Evolutionary conservation across 2,329 filamentous ascomycete genomes (phyloP), one percentile per base, ranked within the genome.

Genomic region (Aschersonia sp.): DNA sequence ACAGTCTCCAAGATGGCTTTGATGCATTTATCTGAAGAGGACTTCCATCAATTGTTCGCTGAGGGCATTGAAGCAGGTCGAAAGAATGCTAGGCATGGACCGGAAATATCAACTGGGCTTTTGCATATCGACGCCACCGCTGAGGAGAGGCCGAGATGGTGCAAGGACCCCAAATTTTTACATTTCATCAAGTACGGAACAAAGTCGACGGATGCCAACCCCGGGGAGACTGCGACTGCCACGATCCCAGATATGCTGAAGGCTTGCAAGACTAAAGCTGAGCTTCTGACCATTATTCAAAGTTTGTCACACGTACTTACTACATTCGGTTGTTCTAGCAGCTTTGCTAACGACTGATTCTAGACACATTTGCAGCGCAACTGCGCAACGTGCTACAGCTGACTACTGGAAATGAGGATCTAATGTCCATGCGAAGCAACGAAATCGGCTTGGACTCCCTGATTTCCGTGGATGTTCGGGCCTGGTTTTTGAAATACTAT

Each of bases 31-130:
- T 58, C 59, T 2, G 61, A 64, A 51, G 46, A 47, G 8, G 60
- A 64, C 30, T 40, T 62, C 22, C 55, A 60, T 47, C 50, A 59
- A 41, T 43, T 56, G n/a, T 55, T 64, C 43, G 57, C 57, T 40
- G 59, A 63, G 48, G 56, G 55, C 8, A 56, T 62, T 10, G 6
- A n/a, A 22, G 40, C 40, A 11, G 40, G 40, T 8, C 40, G 6
- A n/a, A 8, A 6, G 6, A n/a, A n/a, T 14, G 9, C 40, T 6
- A 14, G 8, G 8, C 6, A 22, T 42, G 11, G 11, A 22, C 10
- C 14, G 11, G 40, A 42, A 42, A 10, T 42, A 12, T n/a, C 9
- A 6, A 42, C 11, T 6, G 40, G 40, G 8, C 11, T 42, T 6
- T 6, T 12, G 14, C 6, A 42, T 6, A 42, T 42, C 8, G 9